A percentile compares a stretch with the other conserved stretches of the same genome.
phyloP scores from a whole-genome alignment of 345 rosid species.

The Physaria fendleri region DNA sequence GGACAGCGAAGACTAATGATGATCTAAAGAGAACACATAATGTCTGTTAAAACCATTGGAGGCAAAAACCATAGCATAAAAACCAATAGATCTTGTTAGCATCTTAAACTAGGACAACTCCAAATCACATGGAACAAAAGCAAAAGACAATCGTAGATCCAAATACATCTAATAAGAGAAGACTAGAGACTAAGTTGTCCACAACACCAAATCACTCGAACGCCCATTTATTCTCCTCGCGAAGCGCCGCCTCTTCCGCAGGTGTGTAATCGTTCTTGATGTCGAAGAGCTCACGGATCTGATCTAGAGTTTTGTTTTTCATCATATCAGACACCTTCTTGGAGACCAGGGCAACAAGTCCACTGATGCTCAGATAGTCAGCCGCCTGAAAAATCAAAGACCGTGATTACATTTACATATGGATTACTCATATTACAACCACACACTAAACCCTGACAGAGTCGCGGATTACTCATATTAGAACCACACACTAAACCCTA shows the following conservation, averaged over 20 bases:
- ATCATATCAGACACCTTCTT: conserved; percentile 68
- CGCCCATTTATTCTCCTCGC: conserved; percentile 72
- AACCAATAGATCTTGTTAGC: not conserved
- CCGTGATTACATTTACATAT: not conserved
- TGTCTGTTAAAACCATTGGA: not conserved
- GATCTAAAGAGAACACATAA: not conserved
- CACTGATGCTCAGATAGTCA: conserved; percentile 60
- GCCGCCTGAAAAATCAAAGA: conserved; percentile 46
- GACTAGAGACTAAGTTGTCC: not conserved
- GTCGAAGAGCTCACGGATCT: conserved; percentile 49
- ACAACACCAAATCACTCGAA: conserved; percentile 41
- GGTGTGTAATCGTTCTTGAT: conserved; percentile 58
- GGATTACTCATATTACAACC: not conserved
- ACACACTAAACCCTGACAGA: not conserved
- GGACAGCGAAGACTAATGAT: not conserved
- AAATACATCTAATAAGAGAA: not conserved
- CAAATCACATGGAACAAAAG: not conserved
- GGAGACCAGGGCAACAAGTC: conserved; percentile 61
- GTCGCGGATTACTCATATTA: too few relatives aligned
- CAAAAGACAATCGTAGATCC: not conserved
- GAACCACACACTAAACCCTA: not conserved
- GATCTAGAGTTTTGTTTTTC: conserved; percentile 54
- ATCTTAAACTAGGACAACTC: not conserved
- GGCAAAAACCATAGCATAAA: not conserved
- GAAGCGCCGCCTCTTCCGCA: conserved; percentile 65